Evolutionary conservation across 768 basidiomycete genomes (phyloP), one percentile per base, ranked within the genome.

Genomic region (Lactarius akahatsu): DNA sequence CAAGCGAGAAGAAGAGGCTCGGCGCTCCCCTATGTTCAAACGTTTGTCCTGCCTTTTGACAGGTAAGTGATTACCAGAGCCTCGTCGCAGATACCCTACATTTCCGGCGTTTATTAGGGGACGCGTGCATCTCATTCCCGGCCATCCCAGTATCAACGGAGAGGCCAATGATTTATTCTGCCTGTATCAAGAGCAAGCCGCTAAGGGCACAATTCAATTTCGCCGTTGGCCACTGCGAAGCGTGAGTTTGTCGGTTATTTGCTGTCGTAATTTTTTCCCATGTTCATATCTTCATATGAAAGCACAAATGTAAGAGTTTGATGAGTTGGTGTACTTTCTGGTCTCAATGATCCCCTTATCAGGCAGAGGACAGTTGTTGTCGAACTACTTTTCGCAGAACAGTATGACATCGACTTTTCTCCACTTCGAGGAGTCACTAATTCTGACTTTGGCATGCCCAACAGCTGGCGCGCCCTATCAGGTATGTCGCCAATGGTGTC

Each of bases 371-470:
- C 74, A 80, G 4, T 76, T 92, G 4, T 77, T 93, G 58, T 88
- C 91, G 5, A 89, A 90, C 71, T 93, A 93, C 72, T 93, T 93
- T 71, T 92, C 91, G 16, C 91, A 93, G 69, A 93, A 93, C 65
- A 85, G 91, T 91, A 73, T 73, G 86, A 76, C 26, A 6, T 23
- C 5, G 26, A 28, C 26, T 26, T 23, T 56, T 38, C 4, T 61
- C 63, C 59, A 45, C 23, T 26, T 36, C 34, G 57, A 15, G 54
- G 43, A 57, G 4, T 67, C 38, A 23, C 40, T 23, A 45, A 61
- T 23, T 57, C 43, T 30, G 59, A 45, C 43, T 41, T n/a, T 63
- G 40, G 62, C 36, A 65, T 61, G 47, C 61, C 18, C 34, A 32
- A 38, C 68, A 93, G 91, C 89, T 63, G 91, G 91, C 36, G 87